A percentile compares a stretch with the other conserved stretches of the same genome.
phyloP scores from a whole-genome alignment of 2,329 filamentous ascomycete species.

The Penicillium occitanis region DNA sequence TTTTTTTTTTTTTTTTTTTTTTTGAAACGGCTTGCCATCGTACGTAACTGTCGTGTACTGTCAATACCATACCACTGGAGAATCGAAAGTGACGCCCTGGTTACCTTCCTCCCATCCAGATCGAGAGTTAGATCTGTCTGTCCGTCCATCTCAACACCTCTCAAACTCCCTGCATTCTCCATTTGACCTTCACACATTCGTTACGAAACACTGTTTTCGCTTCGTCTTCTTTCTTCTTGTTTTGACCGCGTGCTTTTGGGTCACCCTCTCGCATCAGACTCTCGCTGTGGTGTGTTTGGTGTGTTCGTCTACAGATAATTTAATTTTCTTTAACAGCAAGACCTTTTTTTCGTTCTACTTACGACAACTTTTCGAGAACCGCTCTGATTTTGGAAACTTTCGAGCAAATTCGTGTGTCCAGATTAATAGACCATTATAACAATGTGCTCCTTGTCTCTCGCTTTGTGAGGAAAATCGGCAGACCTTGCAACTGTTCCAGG shows the following conservation, averaged over 20 bases:
- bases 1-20: too few relatives aligned
- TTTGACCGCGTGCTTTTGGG: background rate
- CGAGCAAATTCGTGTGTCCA: background rate
- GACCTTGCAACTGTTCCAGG: conserved; percentile 4
- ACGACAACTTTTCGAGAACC: background rate
- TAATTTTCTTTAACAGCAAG: background rate
- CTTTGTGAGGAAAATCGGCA: conserved; percentile 2
- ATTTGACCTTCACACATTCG: conserved; percentile 4
- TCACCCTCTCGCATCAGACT: background rate
- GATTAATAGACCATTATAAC: background rate
- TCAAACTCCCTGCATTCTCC: background rate
- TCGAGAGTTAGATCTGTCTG: conserved; percentile 8
- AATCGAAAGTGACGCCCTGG: background rate
- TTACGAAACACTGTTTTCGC: conserved; percentile 2
- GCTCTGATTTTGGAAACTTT: background rate
- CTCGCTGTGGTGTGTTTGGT: background rate
- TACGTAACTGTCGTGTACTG: background rate
- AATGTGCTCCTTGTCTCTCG: conserved; percentile 14
- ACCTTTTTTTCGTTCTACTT: background rate
- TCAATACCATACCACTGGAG: background rate
- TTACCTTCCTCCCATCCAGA: conserved; percentile 9
- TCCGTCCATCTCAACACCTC: background rate
- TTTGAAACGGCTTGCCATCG: background rate
- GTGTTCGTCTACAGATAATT: background rate
- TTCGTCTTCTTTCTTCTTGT: background rate